Conservation (phyloP, 2,329 filamentous ascomycete genomes). For the Aspergillus proliferans region DNA sequence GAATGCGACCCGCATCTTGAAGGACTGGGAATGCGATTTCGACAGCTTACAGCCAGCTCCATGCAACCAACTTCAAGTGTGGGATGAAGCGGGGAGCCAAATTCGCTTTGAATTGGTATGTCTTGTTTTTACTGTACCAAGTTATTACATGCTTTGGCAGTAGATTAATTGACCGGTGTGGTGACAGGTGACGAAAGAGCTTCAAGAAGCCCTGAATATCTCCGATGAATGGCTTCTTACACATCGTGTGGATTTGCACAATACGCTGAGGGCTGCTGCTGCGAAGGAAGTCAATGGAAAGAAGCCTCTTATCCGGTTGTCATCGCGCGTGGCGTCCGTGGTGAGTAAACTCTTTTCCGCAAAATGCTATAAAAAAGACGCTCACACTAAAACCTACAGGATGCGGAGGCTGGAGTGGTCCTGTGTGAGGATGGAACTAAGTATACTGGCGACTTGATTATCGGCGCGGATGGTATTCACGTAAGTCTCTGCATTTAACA, state of each 20-base stretch:
- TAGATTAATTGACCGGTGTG: no score
- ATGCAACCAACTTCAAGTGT: slow-evolving; percentile 8
- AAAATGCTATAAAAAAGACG: no score
- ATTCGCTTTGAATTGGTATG: slow-evolving; percentile 1
- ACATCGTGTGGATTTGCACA: slow-evolving; percentile 37
- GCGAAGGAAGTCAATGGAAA: slow-evolving; percentile 13
- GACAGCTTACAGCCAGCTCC: slow-evolving; percentile 10
- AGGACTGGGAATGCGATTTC: slow-evolving; percentile 21
- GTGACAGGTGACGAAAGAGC: slow-evolving; percentile 8
- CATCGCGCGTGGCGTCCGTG: slow-evolving; percentile 13
- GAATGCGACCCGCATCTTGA: slow-evolving; percentile 24
- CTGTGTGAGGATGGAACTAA: slow-evolving; percentile 23
- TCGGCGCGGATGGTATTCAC: slow-evolving; percentile 38
- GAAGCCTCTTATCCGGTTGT: slow-evolving; percentile 14
- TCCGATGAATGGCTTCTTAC: slow-evolving; percentile 14
- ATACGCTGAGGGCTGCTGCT: slow-evolving; percentile 24
- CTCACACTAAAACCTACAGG: slow-evolving; percentile 2
- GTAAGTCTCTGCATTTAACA: slow-evolving; percentile 4
- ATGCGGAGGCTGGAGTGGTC: slow-evolving; percentile 20
- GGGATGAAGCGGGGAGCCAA: slow-evolving; percentile 4
- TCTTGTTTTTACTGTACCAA: neutral
- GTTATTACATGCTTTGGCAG: no score
- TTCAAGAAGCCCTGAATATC: slow-evolving; percentile 3
- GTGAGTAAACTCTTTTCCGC: slow-evolving; percentile 13
- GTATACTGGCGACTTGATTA: slow-evolving; percentile 32